Conservation (phyloP, 1,284 basidiomycete genomes). For the Ceratobasidium theobromae region DNA sequence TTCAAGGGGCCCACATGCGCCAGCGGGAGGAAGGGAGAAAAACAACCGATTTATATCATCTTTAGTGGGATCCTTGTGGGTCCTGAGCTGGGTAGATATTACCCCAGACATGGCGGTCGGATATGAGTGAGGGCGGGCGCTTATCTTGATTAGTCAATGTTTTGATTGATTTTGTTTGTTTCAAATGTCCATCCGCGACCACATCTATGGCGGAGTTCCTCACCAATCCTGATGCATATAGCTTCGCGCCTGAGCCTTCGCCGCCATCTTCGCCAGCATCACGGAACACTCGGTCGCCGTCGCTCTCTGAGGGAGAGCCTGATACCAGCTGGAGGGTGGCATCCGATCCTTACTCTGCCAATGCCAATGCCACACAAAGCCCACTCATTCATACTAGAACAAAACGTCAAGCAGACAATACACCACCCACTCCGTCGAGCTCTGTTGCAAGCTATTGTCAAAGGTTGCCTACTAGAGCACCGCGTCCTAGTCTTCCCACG, state of each 20-base stretch:
- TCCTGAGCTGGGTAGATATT: constrained; percentile 57
- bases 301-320: background rate
- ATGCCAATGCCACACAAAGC: constrained; percentile 27
- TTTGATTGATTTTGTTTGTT: constrained; percentile 26
- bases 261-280: constrained; percentile 21
- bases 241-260: constrained; percentile 13
- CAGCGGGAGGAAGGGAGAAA: constrained; percentile 72
- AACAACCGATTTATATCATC: constrained; percentile 79
- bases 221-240: constrained; percentile 12
- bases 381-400: background rate
- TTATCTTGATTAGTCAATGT: constrained; percentile 11
- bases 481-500: background rate
- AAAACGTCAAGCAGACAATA: background rate
- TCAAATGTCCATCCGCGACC: background rate
- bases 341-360: constrained; percentile 29
- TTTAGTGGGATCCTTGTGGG: constrained; percentile 88
- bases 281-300: background rate
- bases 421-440: constrained; percentile 12
- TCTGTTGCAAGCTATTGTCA: background rate
- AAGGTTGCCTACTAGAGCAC: background rate
- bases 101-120: constrained; percentile 21
- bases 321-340: constrained; percentile 4
- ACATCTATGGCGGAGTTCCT: constrained; percentile 20
- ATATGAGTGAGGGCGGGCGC: background rate
- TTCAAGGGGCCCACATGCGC: constrained; percentile 34